phyloP scores from a whole-genome alignment of 371 early-diverging fungal species.

The Lichtheimia corymbifera region DNA sequence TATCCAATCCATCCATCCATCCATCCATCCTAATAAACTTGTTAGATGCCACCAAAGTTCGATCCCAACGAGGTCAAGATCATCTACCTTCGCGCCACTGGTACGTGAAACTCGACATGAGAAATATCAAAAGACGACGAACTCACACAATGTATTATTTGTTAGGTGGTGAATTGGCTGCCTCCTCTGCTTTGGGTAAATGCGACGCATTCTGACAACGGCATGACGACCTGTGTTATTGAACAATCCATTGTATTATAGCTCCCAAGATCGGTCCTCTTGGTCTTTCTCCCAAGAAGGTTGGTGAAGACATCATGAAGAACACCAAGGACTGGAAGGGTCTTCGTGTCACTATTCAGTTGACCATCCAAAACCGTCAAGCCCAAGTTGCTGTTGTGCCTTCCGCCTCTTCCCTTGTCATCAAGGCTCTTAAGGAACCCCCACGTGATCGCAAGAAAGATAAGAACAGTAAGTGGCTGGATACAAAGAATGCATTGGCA shows the following conservation, averaged over 20 bases:
- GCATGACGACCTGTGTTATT: not conserved
- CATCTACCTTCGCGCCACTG: slow-evolving; percentile 95
- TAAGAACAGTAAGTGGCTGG: slow-evolving; percentile 83
- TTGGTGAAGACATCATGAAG: slow-evolving; percentile 99
- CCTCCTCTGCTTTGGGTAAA: slow-evolving; percentile 98
- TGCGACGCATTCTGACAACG: not conserved
- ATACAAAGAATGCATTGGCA: not conserved
- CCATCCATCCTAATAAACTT: slow-evolving; percentile 12
- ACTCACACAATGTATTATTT: not conserved
- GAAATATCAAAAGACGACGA: not conserved
- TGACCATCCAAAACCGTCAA: slow-evolving; percentile 99
- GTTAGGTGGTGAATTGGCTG: slow-evolving; percentile 93
- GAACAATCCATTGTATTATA: not conserved
- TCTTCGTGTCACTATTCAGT: slow-evolving; percentile 96
- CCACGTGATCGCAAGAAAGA: slow-evolving; percentile 99
- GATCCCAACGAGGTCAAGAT: slow-evolving; percentile 90
- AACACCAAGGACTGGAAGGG: slow-evolving; percentile 99
- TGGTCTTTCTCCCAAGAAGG: slow-evolving; percentile 99
- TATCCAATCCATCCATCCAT: slow-evolving; percentile 27
- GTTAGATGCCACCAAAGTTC: slow-evolving; percentile 79
- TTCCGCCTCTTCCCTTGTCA: slow-evolving; percentile 96
- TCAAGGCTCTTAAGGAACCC: slow-evolving; percentile 99
- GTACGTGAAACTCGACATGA: slow-evolving; percentile 49
- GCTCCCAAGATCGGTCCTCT: slow-evolving; percentile 99
- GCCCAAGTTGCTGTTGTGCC: slow-evolving; percentile 98